Base-by-base conservation (phyloP, 345 rosid genomes). In the Geranium rotundifolium region DNA sequence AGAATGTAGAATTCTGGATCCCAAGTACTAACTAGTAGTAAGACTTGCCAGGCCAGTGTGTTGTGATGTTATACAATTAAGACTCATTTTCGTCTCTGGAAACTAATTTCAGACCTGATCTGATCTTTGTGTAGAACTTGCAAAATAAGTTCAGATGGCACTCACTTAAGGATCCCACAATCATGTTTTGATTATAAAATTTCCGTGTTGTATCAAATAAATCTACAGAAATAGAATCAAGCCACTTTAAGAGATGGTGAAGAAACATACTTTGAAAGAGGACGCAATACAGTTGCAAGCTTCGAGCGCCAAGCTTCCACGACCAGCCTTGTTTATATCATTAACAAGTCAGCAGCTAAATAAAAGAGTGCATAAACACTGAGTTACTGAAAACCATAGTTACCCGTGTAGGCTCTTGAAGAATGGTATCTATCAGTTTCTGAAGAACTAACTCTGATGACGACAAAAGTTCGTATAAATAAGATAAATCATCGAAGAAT, bases 281-380 rank as follows among this genome's bases (percentile, higher is more conserved):
- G 81, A 76, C 66, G 83, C 85, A 64, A 91, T 78, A 73, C 84
- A 87, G 75, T 89, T 87, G 81, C 95, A 89, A 73, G 96, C 88
- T 79, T 89, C 98, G 10, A 91, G 95, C 1, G 98, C 95, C 84
- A 89, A 72, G 70, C 66, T 75, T 72, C 98, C 96, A 19, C 86
- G 83, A 61, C 73, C 69, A 65, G 75, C 79, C 98, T 88, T 70
- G n/a, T 62, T 54, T 68, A 56, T 70, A 73, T 71, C 41, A 77
- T 17, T 19, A 23, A 55, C 64, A 67, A 60, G 62, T 72, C 60
- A 70, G 70, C 56, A 69, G n/a, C 58, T 5, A n/a, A n/a, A n/a
- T 7, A 2, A 7, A 17, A 17, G 2, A 15, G 57, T 56, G 6
- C 0, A 54, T 1, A 10, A 30, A 29, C 29, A 49, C 54, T 50